Evolutionary conservation across 495 filamentous ascomycete genomes (phyloP).

Genomic region (Choiromyces venosus): DNA sequence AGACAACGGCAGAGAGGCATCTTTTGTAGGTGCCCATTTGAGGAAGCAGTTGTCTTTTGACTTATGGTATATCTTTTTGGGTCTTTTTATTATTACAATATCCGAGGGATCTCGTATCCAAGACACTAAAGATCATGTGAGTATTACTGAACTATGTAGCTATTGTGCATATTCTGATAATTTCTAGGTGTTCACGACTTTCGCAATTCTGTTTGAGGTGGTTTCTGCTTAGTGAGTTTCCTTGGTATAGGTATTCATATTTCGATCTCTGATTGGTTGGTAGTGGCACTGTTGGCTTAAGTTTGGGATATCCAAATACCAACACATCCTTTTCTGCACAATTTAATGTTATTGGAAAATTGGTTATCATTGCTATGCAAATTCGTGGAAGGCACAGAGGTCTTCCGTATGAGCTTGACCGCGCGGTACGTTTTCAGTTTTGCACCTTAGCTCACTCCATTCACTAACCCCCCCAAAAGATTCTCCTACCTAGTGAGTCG

Average conservation of each 20-base stretch:
- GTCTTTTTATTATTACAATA: slow-evolving; percentile 56
- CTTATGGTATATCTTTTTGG: slow-evolving; percentile 61
- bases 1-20: slow-evolving; percentile 42
- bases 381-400: slow-evolving; percentile 88
- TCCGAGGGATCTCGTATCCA: slow-evolving; percentile 51
- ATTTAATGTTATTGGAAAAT: slow-evolving; percentile 74
- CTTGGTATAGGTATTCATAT: background rate
- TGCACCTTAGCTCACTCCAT: background rate
- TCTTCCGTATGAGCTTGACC: slow-evolving; percentile 83
- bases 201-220: slow-evolving; percentile 52
- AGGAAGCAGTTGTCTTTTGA: slow-evolving; percentile 59
- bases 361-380: slow-evolving; percentile 91
- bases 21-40: slow-evolving; percentile 54
- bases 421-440: slow-evolving; percentile 49
- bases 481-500: slow-evolving; percentile 50
- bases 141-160: slow-evolving; percentile 6
- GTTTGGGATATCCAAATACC: slow-evolving; percentile 67
- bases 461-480: slow-evolving; percentile 5
- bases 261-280: background rate
- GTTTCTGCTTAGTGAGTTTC: slow-evolving; percentile 47
- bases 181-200: slow-evolving; percentile 47
- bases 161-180: slow-evolving; percentile 4
- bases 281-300: slow-evolving; percentile 90
- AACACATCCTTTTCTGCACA: slow-evolving; percentile 75
- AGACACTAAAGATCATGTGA: slow-evolving; percentile 48